Conservation (phyloP, 768 basidiomycete species). For the Neoboletus magnificus region DNA sequence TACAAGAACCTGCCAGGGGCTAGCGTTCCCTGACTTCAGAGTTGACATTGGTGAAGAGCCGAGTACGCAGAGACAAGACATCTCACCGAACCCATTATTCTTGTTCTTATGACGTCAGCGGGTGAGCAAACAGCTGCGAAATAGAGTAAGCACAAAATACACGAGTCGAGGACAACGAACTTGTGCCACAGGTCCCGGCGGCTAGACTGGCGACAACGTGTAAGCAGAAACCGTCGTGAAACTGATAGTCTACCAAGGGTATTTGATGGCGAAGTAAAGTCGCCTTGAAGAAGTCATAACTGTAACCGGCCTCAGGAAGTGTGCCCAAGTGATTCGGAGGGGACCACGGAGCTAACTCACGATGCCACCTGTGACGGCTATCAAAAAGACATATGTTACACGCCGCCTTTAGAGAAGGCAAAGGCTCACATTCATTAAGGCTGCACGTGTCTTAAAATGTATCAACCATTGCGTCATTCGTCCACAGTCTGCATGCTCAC, state of each 20-base stretch:
- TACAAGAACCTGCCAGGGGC: constrained; percentile 49
- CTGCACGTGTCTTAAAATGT: constrained; percentile 48
- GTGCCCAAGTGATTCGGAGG: background rate
- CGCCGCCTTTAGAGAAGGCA: background rate
- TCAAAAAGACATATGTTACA: constrained; percentile 6
- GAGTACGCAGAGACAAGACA: background rate
- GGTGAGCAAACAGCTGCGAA: constrained; percentile 70
- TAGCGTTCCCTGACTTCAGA: constrained; percentile 48
- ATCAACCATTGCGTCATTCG: constrained; percentile 1
- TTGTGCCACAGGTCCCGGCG: constrained; percentile 76
- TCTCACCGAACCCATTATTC: constrained; percentile 73
- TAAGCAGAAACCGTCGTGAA: constrained; percentile 63
- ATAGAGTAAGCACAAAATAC: constrained; percentile 1
- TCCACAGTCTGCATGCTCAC: constrained; percentile 37
- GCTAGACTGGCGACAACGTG: constrained; percentile 65
- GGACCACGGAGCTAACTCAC: constrained; percentile 42
- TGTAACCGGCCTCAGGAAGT: constrained; percentile 26
- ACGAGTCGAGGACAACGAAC: constrained; percentile 38
- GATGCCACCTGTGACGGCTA: constrained; percentile 82
- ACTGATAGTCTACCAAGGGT: constrained; percentile 55
- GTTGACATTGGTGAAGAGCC: background rate
- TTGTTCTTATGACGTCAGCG: constrained; percentile 71
- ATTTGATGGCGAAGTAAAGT: constrained; percentile 49
- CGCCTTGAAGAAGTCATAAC: constrained; percentile 76
- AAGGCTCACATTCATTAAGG: constrained; percentile 68